These are phyloP conservation scores for Lichenothelia convexa DNA, from an alignment of 495 filamentous ascomycete genomes.

Conservation along the genomic window DNA sequence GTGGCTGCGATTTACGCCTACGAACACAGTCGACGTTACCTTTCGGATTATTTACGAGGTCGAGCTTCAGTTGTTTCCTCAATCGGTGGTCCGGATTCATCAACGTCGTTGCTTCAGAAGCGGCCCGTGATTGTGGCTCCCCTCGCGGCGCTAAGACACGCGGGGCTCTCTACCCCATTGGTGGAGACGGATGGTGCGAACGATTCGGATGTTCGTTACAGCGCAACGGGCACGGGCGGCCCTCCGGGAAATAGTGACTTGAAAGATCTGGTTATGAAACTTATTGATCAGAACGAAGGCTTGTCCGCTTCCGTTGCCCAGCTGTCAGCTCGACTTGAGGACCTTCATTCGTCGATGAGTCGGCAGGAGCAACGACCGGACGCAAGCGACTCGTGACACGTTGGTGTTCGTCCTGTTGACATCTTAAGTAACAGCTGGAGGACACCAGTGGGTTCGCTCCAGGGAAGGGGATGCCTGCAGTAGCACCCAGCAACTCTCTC, in stretches of 20 bases:
- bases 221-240: constrained; percentile 6
- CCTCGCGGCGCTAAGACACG: constrained; percentile 1
- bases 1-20: constrained; percentile 43
- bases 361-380: no score
- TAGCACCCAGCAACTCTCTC: no score
- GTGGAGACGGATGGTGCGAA: background rate
- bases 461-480: no score
- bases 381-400: no score
- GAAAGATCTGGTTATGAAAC: constrained; percentile 15
- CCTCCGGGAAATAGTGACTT: constrained; percentile 13
- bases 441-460: background rate
- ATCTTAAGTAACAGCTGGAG: background rate
- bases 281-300: constrained; percentile 16
- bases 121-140: no score
- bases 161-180: background rate
- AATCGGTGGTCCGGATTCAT: constrained; percentile 13
- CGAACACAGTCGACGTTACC: constrained; percentile 23
- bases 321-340: constrained; percentile 5
- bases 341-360: background rate
- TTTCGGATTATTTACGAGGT: constrained; percentile 5
- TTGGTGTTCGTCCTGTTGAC: no score
- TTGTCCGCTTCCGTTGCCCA: constrained; percentile 15
- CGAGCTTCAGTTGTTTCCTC: constrained; percentile 3
- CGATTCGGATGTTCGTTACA: constrained; percentile 7
- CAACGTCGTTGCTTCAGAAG: constrained; percentile 5